Conservation (phyloP, 2,329 filamentous ascomycete genomes). For the Alternaria metachromatica region DNA sequence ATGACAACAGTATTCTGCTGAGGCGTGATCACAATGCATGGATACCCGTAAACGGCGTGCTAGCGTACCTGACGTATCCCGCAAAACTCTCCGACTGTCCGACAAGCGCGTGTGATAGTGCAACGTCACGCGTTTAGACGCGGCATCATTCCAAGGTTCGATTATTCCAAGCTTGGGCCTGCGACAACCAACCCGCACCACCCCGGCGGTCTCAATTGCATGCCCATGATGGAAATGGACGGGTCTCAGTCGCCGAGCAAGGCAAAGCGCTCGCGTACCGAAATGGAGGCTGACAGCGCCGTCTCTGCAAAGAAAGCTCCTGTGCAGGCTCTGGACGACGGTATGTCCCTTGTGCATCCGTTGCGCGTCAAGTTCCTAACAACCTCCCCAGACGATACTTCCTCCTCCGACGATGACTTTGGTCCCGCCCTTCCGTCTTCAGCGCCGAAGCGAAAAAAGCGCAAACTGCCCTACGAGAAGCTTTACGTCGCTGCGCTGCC, state of each 20-base stretch:
- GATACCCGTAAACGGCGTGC: not conserved
- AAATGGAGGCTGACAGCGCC: constrained; percentile 32
- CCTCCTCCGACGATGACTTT: constrained; percentile 84
- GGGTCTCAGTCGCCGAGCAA: constrained; percentile 34
- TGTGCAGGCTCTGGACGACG: constrained; percentile 18
- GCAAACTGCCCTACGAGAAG: constrained; percentile 91
- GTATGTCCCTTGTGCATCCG: constrained; percentile 9
- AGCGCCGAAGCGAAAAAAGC: constrained; percentile 84
- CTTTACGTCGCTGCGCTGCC: constrained; percentile 92
- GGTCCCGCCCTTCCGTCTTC: constrained; percentile 87
- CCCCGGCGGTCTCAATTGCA: not conserved
- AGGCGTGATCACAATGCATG: not conserved
- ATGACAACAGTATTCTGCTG: not conserved
- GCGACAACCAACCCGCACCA: not conserved
- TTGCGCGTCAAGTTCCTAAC: constrained; percentile 14
- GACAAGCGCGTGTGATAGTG: not conserved
- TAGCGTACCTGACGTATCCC: not conserved
- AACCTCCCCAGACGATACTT: constrained; percentile 34
- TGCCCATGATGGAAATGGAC: not conserved
- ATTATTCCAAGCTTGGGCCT: not conserved
- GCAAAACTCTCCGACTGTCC: not conserved
- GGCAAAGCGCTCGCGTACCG: constrained; percentile 31
- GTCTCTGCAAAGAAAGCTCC: constrained; percentile 9
- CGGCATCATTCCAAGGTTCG: not conserved
- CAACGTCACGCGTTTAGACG: not conserved